Evolutionary conservation across 2,329 filamentous ascomycete genomes (phyloP).

Genomic region (Cladosporium sp.): DNA sequence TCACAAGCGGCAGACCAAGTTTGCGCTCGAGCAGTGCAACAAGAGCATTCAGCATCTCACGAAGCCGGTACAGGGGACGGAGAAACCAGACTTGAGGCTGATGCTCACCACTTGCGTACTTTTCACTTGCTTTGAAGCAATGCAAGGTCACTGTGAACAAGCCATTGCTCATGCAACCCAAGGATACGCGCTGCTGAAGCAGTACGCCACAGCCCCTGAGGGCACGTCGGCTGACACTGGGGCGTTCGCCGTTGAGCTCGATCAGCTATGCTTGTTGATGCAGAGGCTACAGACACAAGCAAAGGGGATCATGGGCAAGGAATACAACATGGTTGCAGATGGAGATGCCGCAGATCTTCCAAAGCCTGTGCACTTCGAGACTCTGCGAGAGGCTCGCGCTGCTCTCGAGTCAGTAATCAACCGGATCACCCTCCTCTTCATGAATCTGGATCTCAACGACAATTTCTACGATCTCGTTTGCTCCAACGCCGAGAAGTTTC

Average conservation of each 20-base stretch:
- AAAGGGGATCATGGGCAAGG: slow-evolving; percentile 14
- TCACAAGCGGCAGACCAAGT: slow-evolving; percentile 13
- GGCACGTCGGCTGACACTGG: slow-evolving; percentile 15
- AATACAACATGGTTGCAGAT: background rate
- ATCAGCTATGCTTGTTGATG: slow-evolving; percentile 19
- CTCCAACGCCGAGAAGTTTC: slow-evolving; percentile 18
- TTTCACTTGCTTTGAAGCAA: slow-evolving; percentile 22
- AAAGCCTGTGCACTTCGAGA: slow-evolving; percentile 14
- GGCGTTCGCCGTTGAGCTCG: slow-evolving; percentile 19
- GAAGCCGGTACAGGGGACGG: slow-evolving; percentile 7
- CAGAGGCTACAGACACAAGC: slow-evolving; percentile 18
- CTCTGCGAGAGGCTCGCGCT: slow-evolving; percentile 15
- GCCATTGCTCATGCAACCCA: slow-evolving; percentile 21
- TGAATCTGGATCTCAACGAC: slow-evolving; percentile 22
- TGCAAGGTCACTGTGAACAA: slow-evolving; percentile 23
- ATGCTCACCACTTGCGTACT: slow-evolving; percentile 23
- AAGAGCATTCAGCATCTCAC: slow-evolving; percentile 19
- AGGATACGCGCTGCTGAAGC: slow-evolving; percentile 19
- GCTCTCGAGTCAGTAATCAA: slow-evolving; percentile 17
- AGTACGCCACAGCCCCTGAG: slow-evolving; percentile 17
- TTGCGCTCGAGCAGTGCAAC: slow-evolving; percentile 23
- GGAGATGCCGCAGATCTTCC: background rate
- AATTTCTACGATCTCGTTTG: slow-evolving; percentile 20
- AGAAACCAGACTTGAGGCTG: slow-evolving; percentile 16
- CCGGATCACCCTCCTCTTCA: slow-evolving; percentile 18